Conservation (phyloP, 768 basidiomycete genomes). For the Sporobolomyces pararoseus region DNA sequence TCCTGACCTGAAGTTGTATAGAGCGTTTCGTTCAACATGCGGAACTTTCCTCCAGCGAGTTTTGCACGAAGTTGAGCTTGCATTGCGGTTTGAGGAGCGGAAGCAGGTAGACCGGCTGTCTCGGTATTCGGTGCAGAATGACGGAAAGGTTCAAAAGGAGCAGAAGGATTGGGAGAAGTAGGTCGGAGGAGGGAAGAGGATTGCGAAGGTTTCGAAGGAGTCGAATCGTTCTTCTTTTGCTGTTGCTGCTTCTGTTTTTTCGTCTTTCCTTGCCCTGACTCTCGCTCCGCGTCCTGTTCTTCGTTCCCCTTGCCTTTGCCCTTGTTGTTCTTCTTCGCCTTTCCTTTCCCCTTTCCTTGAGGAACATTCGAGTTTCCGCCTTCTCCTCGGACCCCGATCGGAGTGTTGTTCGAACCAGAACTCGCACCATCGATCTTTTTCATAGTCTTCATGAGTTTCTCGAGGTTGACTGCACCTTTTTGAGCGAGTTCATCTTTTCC, state of each 20-base stretch:
- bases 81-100: constrained; percentile 67
- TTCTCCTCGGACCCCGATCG: constrained; percentile 9
- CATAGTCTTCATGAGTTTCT: constrained; percentile 61
- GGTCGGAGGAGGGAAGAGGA: constrained; percentile 11
- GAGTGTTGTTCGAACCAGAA: constrained; percentile 8
- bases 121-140: constrained; percentile 6
- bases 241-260: constrained; percentile 16
- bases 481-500: constrained; percentile 47
- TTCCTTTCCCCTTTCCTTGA: constrained; percentile 11
- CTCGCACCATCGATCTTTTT: constrained; percentile 29
- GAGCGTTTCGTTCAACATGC: constrained; percentile 85
- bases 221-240: not conserved
- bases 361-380: not conserved
- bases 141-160: not conserved
- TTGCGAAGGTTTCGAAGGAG: constrained; percentile 10
- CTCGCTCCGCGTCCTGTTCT: not conserved
- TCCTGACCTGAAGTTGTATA: constrained; percentile 79
- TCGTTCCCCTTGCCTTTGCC: not conserved
- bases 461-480: constrained; percentile 57
- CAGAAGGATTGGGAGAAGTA: not conserved
- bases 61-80: constrained; percentile 68
- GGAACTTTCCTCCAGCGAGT: constrained; percentile 50
- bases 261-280: not conserved
- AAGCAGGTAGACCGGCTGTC: constrained; percentile 54
- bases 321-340: constrained; percentile 24